These are phyloP conservation scores for Trichoderma asperellum DNA, from an alignment of 2,329 filamentous ascomycete genomes.

Conservation along the genomic window DNA sequence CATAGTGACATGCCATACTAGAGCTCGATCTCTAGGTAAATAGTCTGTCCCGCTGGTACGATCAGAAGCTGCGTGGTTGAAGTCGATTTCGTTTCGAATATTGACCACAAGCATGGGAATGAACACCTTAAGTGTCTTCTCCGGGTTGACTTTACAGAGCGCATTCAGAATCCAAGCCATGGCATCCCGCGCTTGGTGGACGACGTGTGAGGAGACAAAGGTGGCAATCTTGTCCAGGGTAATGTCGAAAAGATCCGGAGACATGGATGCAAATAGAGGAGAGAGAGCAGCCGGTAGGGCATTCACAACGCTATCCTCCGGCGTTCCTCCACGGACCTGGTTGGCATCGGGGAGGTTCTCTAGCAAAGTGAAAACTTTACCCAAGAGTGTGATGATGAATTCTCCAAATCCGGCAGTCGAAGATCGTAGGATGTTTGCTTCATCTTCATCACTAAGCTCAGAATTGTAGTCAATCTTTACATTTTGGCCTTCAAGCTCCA, in stretches of 20 bases:
- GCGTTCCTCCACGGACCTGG: slow-evolving; percentile 83
- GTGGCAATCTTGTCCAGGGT: slow-evolving; percentile 88
- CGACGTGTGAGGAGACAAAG: slow-evolving; percentile 91
- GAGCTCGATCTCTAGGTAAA: slow-evolving; percentile 83
- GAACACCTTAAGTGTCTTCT: slow-evolving; percentile 89
- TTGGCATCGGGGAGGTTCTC: slow-evolving; percentile 94
- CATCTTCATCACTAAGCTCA: slow-evolving; percentile 82
- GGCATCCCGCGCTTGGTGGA: slow-evolving; percentile 93
- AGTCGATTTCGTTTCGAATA: slow-evolving; percentile 95
- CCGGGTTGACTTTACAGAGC: slow-evolving; percentile 91
- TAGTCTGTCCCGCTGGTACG: slow-evolving; percentile 93
- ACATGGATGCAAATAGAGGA: slow-evolving; percentile 86
- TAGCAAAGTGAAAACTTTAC: slow-evolving; percentile 90
- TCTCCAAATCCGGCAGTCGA: slow-evolving; percentile 94
- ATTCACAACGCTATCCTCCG: slow-evolving; percentile 96
- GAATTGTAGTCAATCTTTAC: slow-evolving; percentile 83
- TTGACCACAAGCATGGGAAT: slow-evolving; percentile 88
- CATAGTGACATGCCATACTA: slow-evolving; percentile 97
- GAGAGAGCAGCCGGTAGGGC: slow-evolving; percentile 89
- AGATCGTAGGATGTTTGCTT: slow-evolving; percentile 85
- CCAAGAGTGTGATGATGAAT: slow-evolving; percentile 87
- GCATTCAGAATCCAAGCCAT: slow-evolving; percentile 99
- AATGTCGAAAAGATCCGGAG: slow-evolving; percentile 90
- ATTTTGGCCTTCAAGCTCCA: slow-evolving; percentile 85
- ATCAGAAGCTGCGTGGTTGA: slow-evolving; percentile 93